Evolutionary conservation across 2,329 filamentous ascomycete species (phyloP), one percentile per base, ranked within the genome.

Genomic region (Tolypocladium amazonense): DNA sequence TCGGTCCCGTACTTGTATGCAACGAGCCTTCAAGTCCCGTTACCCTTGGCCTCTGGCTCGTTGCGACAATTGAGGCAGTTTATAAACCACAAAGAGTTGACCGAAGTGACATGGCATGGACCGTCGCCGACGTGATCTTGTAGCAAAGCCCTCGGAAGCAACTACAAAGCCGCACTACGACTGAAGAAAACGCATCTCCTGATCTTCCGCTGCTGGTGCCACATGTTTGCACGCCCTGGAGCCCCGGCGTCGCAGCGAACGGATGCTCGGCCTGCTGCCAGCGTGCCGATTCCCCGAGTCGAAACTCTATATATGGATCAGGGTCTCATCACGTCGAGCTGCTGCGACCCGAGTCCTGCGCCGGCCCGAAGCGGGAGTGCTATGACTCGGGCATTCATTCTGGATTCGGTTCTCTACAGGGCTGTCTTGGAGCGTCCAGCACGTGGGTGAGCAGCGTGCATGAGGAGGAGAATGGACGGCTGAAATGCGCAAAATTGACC

Each of bases 251-350:
- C 20, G 27, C 30, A 55, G 52, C 33, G n/a, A 11, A 58, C 52
- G 58, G 58, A 45, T 56, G 30, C 27, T 56, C 52, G 58, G 52
- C 52, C 33, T 33, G 30, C 30, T 20, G 23, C 30, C 27, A 12
- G 6, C 20, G 23, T 59, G 57, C 57, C 57, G 57, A 56, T 56
- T 38, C 15, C 43, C 57, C 58, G 58, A 38, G 52, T 30, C 58
- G 23, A 56, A 38, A 38, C 38, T 20, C 12, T 43, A 3, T 45
- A 35, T 35, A 35, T 9, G 33, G 33, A 35, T 9, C 4, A 35
- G 33, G 6, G 33, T 35, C 33, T 35, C 33, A 4, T 9, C 33
- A 8, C 30, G 30, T 33, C 30, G 30, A 33, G 30, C 4, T 33
- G 33, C 33, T 27, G 25, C 15, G 7, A 50, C 45, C 25, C 45